These are phyloP conservation scores for Paraleonurus japonicus DNA, from an alignment of 257 asterid genomes.

Conservation along the genomic window DNA sequence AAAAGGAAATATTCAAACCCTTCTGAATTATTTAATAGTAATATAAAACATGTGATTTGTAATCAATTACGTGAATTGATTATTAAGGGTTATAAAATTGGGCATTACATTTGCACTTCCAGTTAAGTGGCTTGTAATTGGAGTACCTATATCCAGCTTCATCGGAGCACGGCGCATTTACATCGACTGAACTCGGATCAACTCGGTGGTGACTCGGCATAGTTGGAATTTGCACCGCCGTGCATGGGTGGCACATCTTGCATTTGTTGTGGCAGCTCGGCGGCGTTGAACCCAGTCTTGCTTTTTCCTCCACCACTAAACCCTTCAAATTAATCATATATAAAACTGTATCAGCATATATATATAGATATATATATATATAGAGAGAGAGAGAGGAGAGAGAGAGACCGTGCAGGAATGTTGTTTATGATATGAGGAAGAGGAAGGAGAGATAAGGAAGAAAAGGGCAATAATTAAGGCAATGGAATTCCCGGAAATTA, in stretches of 20 bases:
- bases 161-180: too few relatives aligned
- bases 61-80: background rate
- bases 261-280: conserved; percentile 95
- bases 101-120: conserved; percentile 92
- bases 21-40: background rate
- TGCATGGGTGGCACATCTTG: conserved; percentile 96
- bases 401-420: conserved; percentile 28
- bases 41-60: background rate
- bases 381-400: conserved; percentile 14
- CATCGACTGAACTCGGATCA: conserved; percentile 28
- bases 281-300: conserved; percentile 89
- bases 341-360: background rate
- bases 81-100: conserved; percentile 68
- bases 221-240: conserved; percentile 85
- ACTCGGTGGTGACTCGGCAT: conserved; percentile 51
- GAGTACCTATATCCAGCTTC: conserved; percentile 68
- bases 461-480: conserved; percentile 25
- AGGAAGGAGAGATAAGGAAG: conserved; percentile 31
- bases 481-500: conserved; percentile 17
- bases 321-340: conserved; percentile 43
- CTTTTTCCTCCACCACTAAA: conserved; percentile 59
- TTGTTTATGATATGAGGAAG: background rate
- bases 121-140: conserved; percentile 96
- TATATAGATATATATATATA: background rate
- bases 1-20: background rate